A percentile compares a stretch with the other conserved stretches of the same genome.
Conservation (phyloP, 192 early-diverging fungal species). For the Chytriomyces confervae region DNA sequence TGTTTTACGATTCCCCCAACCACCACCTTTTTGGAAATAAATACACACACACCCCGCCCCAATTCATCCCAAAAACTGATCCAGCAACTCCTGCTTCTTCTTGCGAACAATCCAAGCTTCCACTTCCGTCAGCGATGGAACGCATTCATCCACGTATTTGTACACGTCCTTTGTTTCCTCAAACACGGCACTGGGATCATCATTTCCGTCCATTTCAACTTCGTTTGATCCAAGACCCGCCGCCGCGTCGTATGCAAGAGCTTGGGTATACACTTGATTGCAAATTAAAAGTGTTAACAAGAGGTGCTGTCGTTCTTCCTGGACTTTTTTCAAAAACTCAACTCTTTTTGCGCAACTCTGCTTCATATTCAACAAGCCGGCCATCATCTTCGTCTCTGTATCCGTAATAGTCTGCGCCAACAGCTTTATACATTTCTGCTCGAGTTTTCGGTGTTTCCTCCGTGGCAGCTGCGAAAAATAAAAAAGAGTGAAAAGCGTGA, state of each 20-base stretch:
- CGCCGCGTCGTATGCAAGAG: slow-evolving; percentile 5
- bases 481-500: background rate
- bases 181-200: slow-evolving; percentile 37
- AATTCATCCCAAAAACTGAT: slow-evolving; percentile 30
- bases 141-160: slow-evolving; percentile 42
- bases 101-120: slow-evolving; percentile 76
- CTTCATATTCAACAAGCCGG: slow-evolving; percentile 77
- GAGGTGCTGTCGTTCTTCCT: too few relatives aligned
- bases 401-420: slow-evolving; percentile 95
- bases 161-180: slow-evolving; percentile 32
- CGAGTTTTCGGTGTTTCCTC: slow-evolving; percentile 58
- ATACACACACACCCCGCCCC: background rate
- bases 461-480: background rate
- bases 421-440: slow-evolving; percentile 73
- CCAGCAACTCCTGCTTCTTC: slow-evolving; percentile 61
- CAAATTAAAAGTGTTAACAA: background rate
- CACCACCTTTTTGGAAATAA: background rate
- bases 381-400: slow-evolving; percentile 93
- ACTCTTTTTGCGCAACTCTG: slow-evolving; percentile 61
- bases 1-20: too few relatives aligned
- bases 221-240: slow-evolving; percentile 43
- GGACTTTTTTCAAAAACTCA: background rate
- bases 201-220: slow-evolving; percentile 40
- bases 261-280: slow-evolving; percentile 13
- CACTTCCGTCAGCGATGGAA: slow-evolving; percentile 77